phyloP scores from a whole-genome alignment of 2,329 filamentous ascomycete species.

The Cadophora gregata region DNA sequence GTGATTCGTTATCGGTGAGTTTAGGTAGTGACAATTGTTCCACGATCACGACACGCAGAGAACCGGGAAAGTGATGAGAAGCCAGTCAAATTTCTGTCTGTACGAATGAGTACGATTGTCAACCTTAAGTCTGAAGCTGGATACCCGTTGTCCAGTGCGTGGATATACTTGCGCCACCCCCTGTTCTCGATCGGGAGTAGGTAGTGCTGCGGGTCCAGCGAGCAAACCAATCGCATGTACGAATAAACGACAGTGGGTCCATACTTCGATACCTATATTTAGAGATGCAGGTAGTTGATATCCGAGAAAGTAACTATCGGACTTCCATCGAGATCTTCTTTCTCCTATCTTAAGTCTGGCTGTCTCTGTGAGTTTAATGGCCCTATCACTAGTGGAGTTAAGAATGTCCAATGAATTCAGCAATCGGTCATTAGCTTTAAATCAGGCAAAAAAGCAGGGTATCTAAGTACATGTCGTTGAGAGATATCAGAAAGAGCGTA shows the following conservation, averaged over 20 bases:
- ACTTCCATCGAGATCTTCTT: too few relatives aligned
- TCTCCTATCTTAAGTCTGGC: too few relatives aligned
- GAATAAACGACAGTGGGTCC: constrained; percentile 4
- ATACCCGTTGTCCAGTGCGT: not conserved
- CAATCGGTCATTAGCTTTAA: not conserved
- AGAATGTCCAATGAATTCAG: not conserved
- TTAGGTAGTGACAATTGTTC: too few relatives aligned
- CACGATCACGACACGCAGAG: too few relatives aligned
- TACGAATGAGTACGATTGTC: not conserved
- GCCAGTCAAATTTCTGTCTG: not conserved
- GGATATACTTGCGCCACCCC: constrained; percentile 4
- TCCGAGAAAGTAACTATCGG: too few relatives aligned
- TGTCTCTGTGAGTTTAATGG: too few relatives aligned
- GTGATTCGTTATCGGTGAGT: not conserved
- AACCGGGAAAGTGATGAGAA: not conserved
- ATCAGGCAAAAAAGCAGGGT: not conserved
- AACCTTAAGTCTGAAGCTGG: not conserved
- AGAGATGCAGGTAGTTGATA: too few relatives aligned
- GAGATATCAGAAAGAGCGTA: not conserved
- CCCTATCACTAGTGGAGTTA: too few relatives aligned
- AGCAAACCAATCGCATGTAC: not conserved
- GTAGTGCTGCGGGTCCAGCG: not conserved
- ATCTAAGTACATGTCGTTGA: not conserved
- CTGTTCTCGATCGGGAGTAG: not conserved
- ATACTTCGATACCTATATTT: not conserved